Evolutionary conservation across 2,329 filamentous ascomycete genomes (phyloP).

Genomic region (Botrytis squamosa): DNA sequence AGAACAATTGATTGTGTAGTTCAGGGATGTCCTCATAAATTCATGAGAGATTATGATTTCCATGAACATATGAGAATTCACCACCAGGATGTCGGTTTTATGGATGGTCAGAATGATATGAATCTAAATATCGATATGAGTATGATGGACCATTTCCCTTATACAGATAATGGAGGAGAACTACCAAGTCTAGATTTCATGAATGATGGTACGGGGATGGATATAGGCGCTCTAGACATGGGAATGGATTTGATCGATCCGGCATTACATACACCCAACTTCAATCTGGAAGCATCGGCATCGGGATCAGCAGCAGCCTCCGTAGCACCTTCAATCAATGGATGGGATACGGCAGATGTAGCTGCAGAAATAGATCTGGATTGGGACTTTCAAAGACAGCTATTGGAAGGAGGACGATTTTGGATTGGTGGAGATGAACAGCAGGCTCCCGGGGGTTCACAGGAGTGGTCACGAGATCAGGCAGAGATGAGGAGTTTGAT

Average conservation of each 20-base stretch:
- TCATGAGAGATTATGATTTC: constrained; percentile 57
- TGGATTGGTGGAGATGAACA: constrained; percentile 33
- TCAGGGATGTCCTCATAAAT: constrained; percentile 51
- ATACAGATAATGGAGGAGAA: background rate
- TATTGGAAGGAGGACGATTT: constrained; percentile 30
- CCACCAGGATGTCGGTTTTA: constrained; percentile 34
- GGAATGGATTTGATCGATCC: constrained; percentile 18
- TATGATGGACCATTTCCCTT: background rate
- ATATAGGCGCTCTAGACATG: background rate
- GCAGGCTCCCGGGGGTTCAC: background rate
- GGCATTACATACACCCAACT: constrained; percentile 3
- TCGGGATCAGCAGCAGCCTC: background rate
- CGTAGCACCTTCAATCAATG: constrained; percentile 9
- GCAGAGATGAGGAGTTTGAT: constrained; percentile 38
- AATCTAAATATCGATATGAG: background rate
- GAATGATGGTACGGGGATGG: background rate
- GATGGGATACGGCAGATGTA: background rate
- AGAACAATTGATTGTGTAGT: constrained; percentile 53
- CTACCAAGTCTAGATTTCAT: constrained; percentile 14
- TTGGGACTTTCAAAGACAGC: constrained; percentile 35
- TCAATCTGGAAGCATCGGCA: background rate
- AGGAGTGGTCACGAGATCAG: constrained; percentile 23
- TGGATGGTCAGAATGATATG: constrained; percentile 7
- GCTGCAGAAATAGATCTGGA: constrained; percentile 27
- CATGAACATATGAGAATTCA: constrained; percentile 53